Base-by-base conservation (phyloP, 371 early-diverging fungal species). In the Apophysomyces ossiformis region DNA sequence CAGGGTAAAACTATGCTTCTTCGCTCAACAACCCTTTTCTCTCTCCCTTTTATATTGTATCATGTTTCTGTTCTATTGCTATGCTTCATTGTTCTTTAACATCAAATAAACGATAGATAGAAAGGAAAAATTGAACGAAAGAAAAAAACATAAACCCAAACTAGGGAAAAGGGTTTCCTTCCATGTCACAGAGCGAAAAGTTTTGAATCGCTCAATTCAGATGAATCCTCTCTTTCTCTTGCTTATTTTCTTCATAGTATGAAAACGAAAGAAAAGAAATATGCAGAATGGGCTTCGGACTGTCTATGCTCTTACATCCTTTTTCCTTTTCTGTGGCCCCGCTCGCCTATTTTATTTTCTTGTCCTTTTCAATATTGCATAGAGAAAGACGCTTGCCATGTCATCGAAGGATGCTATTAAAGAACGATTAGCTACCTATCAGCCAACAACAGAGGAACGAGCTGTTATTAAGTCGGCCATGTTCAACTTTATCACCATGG, bases 381-480 rank as follows among this genome's bases (percentile, higher is more conserved):
- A 26, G 32, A 2, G 26, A 26, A 2, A 26, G 2, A 26, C 32
- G 2, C 3, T 65, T 32, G 46, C 38, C 5, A 62, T 62, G 62
- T 7, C 47, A 8, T 43, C 35, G 65, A 73, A 77, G 68, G 64
- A 71, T 32, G 67, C 71, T n/a, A 68, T 74, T 37, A 75, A 76
- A 56, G n/a, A 64, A 32, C 63, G 72, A 63, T 62, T 81, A 9
- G 46, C 64, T 12, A 69, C 71, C 13, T 73, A 77, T 37, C 46
- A 69, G 32, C 76, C 75, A 13, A 70, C 69, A 7, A 64, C 67
- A 15, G 71, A 73, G 38, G 81, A 81, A 57, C 63, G 64, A 9
- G 37, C 68, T 1, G 78, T 74, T 0, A 74, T 81, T 26, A 63
- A 65, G 18, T 73, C 78, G n/a, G 78, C 78, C n/a, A 44, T 81